These are phyloP conservation scores for Nigrograna mackinnonii DNA, from an alignment of 2,329 filamentous ascomycete genomes.

Conservation along the genomic window DNA sequence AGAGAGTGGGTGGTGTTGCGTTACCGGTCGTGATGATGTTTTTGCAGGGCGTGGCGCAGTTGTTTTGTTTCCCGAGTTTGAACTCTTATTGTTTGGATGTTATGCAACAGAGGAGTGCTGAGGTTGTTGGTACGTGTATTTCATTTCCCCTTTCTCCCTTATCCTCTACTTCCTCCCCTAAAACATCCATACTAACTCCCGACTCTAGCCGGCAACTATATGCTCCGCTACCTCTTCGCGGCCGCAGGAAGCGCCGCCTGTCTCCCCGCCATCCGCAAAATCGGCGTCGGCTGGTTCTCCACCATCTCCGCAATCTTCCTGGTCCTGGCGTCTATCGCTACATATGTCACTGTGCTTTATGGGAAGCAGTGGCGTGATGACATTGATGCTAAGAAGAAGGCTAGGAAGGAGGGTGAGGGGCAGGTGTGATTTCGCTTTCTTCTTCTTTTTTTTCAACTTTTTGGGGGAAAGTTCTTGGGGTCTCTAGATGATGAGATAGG, in stretches of 20 bases:
- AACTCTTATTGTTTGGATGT: constrained; percentile 86
- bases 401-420: constrained; percentile 35
- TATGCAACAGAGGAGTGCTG: constrained; percentile 70
- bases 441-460: too few species aligned
- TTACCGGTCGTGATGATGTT: constrained; percentile 75
- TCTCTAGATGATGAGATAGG: too few species aligned
- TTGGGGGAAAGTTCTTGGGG: too few species aligned
- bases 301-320: constrained; percentile 68
- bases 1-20: constrained; percentile 57
- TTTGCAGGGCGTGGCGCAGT: constrained; percentile 71
- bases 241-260: constrained; percentile 72
- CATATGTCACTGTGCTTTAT: constrained; percentile 55
- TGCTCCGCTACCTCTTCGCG: constrained; percentile 75
- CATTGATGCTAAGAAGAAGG: constrained; percentile 55
- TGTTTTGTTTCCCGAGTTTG: constrained; percentile 75
- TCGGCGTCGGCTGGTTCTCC: constrained; percentile 82
- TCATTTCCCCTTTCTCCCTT: not conserved
- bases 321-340: constrained; percentile 47
- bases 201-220: constrained; percentile 71
- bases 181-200: not conserved
- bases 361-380: constrained; percentile 57
- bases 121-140: constrained; percentile 60
- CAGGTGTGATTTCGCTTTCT: constrained; percentile 10
- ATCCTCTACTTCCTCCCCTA: not conserved
- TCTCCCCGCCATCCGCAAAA: constrained; percentile 71